Evolutionary conservation across 2,329 filamentous ascomycete genomes (phyloP), one percentile per base, ranked within the genome.

Genomic region (Cercospora beticola): DNA sequence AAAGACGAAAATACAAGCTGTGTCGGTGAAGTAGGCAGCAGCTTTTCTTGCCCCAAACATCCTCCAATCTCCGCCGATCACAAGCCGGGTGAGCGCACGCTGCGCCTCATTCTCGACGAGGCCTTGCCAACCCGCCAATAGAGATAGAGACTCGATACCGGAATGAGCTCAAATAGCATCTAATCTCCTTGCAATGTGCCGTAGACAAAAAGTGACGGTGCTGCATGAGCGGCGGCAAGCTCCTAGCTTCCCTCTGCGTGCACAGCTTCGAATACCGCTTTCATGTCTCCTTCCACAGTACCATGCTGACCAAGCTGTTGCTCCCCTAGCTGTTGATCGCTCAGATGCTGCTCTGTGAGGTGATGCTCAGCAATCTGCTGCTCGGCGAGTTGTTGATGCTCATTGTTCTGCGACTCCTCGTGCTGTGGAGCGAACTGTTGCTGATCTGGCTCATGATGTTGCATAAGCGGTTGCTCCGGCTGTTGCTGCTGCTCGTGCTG

Each of bases 401-500:
- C 62, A 21, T 28, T 30, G 36, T 26, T 54, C 12, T 57, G 49
- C 33, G 54, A 52, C 26, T 58, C 49, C 21, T 40, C 28, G 5
- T 64, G 62, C 16, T 64, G 62, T 21, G n/a, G 52, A 28, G 23
- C 49, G 46, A 57, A 40, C 8, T 58, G 46, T 31, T 57, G 62
- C 23, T 64, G 46, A 26, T 57, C 54, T 18, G 14, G 26, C 46
- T 64, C 43, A 28, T 64, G 46, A 28, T 62, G 60, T 49, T 62
- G 60, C 26, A 31, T 23, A 23, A 36, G 28, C 9, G 23, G n/a
- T 30, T 64, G 62, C 23, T 40, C 46, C 26, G 52, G 62, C 31
- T 64, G 62, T 36, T 64, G 46, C 12, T 40, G 65, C 52, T 67
- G 59, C 43, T 57, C 62, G 49, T 64, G 62, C 31, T 54, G 62